These are phyloP conservation scores for Voacanga thouarsii DNA, from an alignment of 257 asterid species.

Conservation along the genomic window DNA sequence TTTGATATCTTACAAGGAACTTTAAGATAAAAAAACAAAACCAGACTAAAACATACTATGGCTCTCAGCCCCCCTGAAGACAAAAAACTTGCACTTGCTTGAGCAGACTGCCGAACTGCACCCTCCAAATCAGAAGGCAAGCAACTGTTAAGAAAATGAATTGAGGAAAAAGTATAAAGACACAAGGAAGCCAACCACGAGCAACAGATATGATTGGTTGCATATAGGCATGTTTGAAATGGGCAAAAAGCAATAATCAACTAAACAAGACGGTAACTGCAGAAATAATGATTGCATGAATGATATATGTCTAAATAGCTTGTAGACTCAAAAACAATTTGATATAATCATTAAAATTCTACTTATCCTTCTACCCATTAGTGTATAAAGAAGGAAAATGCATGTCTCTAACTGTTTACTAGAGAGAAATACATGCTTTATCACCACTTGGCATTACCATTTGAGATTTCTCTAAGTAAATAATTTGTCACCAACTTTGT, in stretches of 20 bases:
- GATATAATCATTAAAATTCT: neutral
- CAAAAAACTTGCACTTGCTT: conserved; percentile 77
- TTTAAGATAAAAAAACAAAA: neutral
- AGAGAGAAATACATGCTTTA: neutral
- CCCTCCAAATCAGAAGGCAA: conserved; percentile 94
- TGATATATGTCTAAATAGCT: neutral
- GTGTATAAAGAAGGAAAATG: neutral
- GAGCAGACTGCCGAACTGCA: conserved; percentile 87
- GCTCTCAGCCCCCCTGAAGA: conserved; percentile 89
- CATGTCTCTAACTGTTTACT: neutral
- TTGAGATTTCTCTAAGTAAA: neutral
- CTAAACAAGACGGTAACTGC: neutral
- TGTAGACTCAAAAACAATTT: too few species aligned
- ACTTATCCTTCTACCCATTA: neutral
- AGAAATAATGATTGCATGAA: neutral
- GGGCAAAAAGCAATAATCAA: neutral
- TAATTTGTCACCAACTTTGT: neutral
- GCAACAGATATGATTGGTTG: neutral
- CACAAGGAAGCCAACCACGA: neutral
- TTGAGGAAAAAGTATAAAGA: neutral
- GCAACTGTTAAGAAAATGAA: conserved; percentile 54
- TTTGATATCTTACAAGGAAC: neutral
- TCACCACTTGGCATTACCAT: neutral
- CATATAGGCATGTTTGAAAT: neutral
- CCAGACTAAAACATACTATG: conserved; percentile 44